A percentile compares a stretch with the other conserved stretches of the same genome.
phyloP scores from a whole-genome alignment of 352 stramenopile species.

The Phytophthora cactorum region DNA sequence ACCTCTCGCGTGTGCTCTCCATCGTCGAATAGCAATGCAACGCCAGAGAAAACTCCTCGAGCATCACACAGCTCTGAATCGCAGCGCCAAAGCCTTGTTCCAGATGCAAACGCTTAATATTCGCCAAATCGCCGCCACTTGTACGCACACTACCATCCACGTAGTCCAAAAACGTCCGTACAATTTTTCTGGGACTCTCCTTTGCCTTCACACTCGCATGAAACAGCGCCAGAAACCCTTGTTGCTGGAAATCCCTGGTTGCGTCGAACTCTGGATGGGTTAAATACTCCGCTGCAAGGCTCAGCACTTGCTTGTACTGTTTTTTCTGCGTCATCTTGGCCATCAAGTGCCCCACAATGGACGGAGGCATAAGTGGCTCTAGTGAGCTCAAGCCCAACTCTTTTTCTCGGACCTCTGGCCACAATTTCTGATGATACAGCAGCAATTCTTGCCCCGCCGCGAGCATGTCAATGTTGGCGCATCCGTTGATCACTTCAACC shows the following conservation, averaged over 20 bases:
- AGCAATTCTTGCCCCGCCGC: slow-evolving; percentile 52
- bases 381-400: slow-evolving; percentile 2
- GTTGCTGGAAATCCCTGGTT: slow-evolving; percentile 56
- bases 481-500: slow-evolving; percentile 68
- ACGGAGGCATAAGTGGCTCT: slow-evolving; percentile 46
- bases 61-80: slow-evolving; percentile 67
- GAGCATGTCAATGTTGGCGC: slow-evolving; percentile 71
- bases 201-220: slow-evolving; percentile 23
- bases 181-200: slow-evolving; percentile 26
- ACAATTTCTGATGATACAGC: slow-evolving; percentile 50
- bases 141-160: slow-evolving; percentile 29
- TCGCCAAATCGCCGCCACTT: slow-evolving; percentile 12
- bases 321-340: slow-evolving; percentile 49
- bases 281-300: slow-evolving; percentile 49
- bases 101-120: slow-evolving; percentile 34
- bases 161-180: slow-evolving; percentile 53
- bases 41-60: slow-evolving; percentile 47
- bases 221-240: slow-evolving; percentile 71
- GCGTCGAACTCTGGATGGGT: slow-evolving; percentile 32
- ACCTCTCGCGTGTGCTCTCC: slow-evolving; percentile 17
- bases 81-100: slow-evolving; percentile 70
- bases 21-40: slow-evolving; percentile 50
- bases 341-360: slow-evolving; percentile 61
- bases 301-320: slow-evolving; percentile 38
- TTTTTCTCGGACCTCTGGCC: slow-evolving; percentile 14